Base-by-base conservation (phyloP, 2,329 filamentous ascomycete genomes). In the Sclerotinia borealis region DNA sequence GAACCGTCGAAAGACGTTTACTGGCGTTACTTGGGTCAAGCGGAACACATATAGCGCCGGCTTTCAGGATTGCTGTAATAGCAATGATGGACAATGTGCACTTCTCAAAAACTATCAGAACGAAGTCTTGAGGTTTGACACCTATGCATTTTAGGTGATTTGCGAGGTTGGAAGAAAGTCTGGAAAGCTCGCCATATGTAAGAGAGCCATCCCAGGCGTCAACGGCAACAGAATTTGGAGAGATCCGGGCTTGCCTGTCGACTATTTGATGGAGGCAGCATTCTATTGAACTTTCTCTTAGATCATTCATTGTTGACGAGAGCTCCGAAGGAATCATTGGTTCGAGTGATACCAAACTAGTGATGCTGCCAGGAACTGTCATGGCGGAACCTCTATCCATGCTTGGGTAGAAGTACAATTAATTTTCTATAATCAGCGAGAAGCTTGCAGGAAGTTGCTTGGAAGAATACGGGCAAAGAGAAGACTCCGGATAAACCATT, bases 21-120 rank as follows among this genome's bases (percentile, higher is more conserved):
- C 64, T 52, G 10, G 73, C 72, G 52, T 72, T 66, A 2, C 59
- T 63, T 10, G 72, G 69, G 61, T 76, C 71, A 19, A 76, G 52
- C 13, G 71, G 66, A 29, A 75, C 71, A 48, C 72, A 72, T 9
- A 68, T 71, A 7, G 54, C 67, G 4, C 73, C 73, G 19, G 69
- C 63, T 37, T 69, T 70, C 5, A 71, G 41, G 27, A 74, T 66
- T 43, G 62, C 67, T 11, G 73, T 55, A 64, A 73, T 71, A 6
- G 69, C 64, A 17, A 74, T 61, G 19, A 71, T 62, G n/a, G 67
- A 64, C 25, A 63, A 72, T 5, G 47, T 47, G 22, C 68, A 69
- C 48, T 69, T 71, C 3, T 67, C 63, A 25, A 68, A 68, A 27
- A 48, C 63, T 15, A 68, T 5, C 17, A 68, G 65, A 17, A 71